These are phyloP conservation scores for Botrytis paeoniae DNA, from an alignment of 2,329 filamentous ascomycete genomes.

Conservation along the genomic window DNA sequence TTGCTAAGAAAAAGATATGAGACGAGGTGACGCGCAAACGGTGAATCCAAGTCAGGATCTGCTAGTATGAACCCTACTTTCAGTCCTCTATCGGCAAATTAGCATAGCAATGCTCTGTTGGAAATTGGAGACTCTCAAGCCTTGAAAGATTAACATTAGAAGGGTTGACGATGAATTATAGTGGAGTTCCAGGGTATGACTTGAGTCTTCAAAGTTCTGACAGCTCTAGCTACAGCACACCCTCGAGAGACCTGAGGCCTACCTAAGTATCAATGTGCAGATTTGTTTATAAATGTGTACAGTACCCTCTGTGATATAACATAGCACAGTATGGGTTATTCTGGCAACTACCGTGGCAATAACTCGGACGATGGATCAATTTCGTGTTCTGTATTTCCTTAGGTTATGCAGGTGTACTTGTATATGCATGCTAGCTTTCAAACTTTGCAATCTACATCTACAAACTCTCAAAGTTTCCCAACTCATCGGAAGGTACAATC, in stretches of 20 bases:
- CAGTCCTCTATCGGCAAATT: slow-evolving; percentile 10
- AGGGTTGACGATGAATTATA: slow-evolving; percentile 13
- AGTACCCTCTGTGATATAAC: background rate
- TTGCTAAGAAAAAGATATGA: slow-evolving; percentile 33
- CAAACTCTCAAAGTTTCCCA: slow-evolving; percentile 2
- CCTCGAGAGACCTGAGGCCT: background rate
- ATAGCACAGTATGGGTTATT: background rate
- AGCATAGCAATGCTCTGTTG: slow-evolving; percentile 5
- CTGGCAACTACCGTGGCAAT: slow-evolving; percentile 18
- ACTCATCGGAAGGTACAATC: background rate
- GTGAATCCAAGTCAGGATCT: slow-evolving; percentile 31
- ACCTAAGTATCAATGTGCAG: background rate
- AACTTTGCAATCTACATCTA: background rate
- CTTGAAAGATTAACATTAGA: slow-evolving; percentile 5
- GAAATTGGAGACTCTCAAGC: slow-evolving; percentile 5
- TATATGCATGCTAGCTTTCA: slow-evolving; percentile 13
- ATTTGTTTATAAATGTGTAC: background rate
- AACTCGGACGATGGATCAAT: slow-evolving; percentile 12
- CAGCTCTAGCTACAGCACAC: slow-evolving; percentile 1
- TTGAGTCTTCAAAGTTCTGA: slow-evolving; percentile 4
- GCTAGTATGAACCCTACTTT: slow-evolving; percentile 22
- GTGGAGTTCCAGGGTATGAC: background rate
- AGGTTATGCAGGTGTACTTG: slow-evolving; percentile 8
- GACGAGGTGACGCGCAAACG: slow-evolving; percentile 37
- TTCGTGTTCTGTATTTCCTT: slow-evolving; percentile 13